A percentile compares a stretch with the other conserved stretches of the same genome.
Evolutionary conservation across 75 land plant species (phyloP).

Genomic region (Selaginella tamariscina): DNA sequence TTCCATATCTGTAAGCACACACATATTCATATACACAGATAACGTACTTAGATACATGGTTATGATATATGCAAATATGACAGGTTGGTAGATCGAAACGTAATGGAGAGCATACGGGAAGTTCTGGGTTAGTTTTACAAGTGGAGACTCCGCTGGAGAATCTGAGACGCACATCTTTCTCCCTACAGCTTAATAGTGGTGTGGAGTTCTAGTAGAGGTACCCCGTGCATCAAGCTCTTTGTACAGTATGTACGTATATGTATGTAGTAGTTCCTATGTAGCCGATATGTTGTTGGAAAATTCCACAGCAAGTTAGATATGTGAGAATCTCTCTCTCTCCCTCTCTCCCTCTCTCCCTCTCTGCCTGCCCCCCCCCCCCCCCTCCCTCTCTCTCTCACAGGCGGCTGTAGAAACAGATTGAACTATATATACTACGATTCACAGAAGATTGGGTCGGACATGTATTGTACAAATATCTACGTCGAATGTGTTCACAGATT

Average conservation of each 20-base stretch:
- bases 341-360: too few relatives aligned
- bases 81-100: conserved; percentile 80
- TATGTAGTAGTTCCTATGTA: too few relatives aligned
- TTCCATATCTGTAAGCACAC: conserved; percentile 53
- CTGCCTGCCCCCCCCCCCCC: too few relatives aligned
- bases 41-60: not conserved
- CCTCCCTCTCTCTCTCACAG: too few relatives aligned
- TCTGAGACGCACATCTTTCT: conserved; percentile 48
- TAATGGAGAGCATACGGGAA: conserved; percentile 66
- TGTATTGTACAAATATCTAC: too few relatives aligned
- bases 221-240: not conserved
- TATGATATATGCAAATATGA: not conserved
- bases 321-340: too few relatives aligned
- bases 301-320: too few relatives aligned
- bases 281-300: too few relatives aligned
- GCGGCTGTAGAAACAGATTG: too few relatives aligned
- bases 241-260: not conserved
- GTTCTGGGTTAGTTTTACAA: conserved; percentile 55
- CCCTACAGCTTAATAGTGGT: conserved; percentile 70
- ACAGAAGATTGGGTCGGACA: too few relatives aligned
- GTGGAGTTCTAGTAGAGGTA: conserved; percentile 46
- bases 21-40: not conserved
- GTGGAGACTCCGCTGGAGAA: conserved; percentile 58
- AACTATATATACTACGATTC: too few relatives aligned
- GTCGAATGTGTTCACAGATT: too few relatives aligned